These are phyloP conservation scores for Globisporangium echinulatum DNA, from an alignment of 352 stramenopile species.

Conservation along the genomic window DNA sequence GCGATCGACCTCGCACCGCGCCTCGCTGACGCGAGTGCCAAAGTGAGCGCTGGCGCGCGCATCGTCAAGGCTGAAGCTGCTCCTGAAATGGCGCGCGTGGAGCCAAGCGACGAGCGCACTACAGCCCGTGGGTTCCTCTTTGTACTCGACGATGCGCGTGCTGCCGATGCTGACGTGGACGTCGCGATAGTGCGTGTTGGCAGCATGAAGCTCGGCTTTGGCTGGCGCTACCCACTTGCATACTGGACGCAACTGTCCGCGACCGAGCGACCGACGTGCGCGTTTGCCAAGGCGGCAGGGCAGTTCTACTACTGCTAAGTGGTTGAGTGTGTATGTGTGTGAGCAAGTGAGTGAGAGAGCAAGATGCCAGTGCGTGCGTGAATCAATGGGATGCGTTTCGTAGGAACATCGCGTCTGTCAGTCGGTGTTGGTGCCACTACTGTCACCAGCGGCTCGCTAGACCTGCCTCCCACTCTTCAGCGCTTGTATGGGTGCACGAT, in stretches of 20 bases:
- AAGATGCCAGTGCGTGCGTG: too few relatives aligned
- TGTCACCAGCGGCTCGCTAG: too few relatives aligned
- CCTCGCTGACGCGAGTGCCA: not conserved
- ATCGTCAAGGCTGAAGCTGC: not conserved
- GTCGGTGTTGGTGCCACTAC: too few relatives aligned
- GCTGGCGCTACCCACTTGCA: conserved; percentile 13
- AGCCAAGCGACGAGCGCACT: not conserved
- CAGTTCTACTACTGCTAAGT: conserved; percentile 13
- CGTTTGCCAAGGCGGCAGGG: conserved; percentile 1
- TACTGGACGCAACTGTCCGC: conserved; percentile 10
- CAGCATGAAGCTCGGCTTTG: conserved; percentile 10
- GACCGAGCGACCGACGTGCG: conserved; percentile 1
- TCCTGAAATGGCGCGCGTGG: not conserved
- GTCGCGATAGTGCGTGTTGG: not conserved
- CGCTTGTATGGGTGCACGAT: conserved; percentile 53
- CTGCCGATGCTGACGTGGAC: not conserved
- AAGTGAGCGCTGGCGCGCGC: not conserved
- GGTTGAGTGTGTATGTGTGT: not conserved
- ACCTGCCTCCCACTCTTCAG: conserved; percentile 13
- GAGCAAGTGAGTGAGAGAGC: not conserved
- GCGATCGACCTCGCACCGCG: conserved; percentile 11
- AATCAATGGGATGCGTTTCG: too few relatives aligned
- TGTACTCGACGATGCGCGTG: not conserved
- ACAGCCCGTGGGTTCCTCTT: conserved; percentile 6
- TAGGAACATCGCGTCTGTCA: not conserved